Evolutionary conservation across 305 asterid genomes (phyloP).

Genomic region (Fraxinus nigra): DNA sequence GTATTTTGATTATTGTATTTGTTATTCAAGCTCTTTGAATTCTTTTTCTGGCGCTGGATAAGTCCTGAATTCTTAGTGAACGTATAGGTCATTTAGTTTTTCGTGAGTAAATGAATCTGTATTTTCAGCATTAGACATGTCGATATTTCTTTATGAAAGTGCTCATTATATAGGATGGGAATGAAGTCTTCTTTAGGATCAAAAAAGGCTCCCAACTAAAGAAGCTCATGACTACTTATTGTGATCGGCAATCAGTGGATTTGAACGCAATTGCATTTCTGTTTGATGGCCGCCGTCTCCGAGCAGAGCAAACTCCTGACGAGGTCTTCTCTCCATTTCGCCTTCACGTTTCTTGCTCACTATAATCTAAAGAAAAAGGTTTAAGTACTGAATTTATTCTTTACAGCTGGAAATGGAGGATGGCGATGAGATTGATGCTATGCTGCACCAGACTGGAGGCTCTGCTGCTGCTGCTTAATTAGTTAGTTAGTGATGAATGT

Average conservation of each 20-base stretch:
- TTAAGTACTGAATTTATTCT: neutral
- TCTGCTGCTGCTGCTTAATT: neutral
- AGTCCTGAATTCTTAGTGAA: neutral
- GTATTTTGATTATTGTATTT: neutral
- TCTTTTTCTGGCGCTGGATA: neutral
- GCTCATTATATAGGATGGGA: neutral
- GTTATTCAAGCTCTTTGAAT: neutral
- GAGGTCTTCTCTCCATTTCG: neutral
- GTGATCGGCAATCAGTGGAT: constrained; percentile 1
- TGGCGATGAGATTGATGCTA: constrained; percentile 42
- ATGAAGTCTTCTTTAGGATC: neutral
- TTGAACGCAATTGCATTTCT: neutral
- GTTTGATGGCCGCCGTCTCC: constrained; percentile 5
- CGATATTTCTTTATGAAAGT: neutral
- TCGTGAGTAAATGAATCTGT: neutral
- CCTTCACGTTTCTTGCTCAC: neutral
- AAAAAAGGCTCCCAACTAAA: neutral
- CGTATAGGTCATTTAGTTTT: neutral
- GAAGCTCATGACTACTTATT: neutral
- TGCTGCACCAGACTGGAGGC: constrained; percentile 46
- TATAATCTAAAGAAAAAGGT: neutral
- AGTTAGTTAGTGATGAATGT: neutral
- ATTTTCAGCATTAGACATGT: neutral
- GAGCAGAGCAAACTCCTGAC: neutral
- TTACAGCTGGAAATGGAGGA: constrained; percentile 36